Evolutionary conservation across 768 basidiomycete species (phyloP), one percentile per base, ranked within the genome.

Genomic region (Tubosaeta sp.): DNA sequence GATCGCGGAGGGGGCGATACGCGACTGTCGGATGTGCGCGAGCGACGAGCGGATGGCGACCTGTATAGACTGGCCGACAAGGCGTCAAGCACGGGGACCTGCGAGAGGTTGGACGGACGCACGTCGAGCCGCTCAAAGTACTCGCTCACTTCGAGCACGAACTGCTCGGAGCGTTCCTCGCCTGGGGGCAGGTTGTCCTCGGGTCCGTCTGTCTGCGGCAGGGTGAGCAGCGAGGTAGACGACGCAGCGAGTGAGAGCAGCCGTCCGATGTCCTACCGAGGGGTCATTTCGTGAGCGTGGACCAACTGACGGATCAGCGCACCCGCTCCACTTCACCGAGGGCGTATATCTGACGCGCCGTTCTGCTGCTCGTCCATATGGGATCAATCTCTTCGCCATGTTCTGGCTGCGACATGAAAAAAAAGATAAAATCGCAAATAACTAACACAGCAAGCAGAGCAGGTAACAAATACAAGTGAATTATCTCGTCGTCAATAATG

Each of bases 1-100:
- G 61, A 92, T 89, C n/a, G 88, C 84, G n/a, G 88, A 87, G 9
- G 89, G 88, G 38, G 89, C 86, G 63, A 91, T 88, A 58, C 88
- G 83, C 10, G 88, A 86, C 61, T 86, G 82, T 11, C 88, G 78
- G 53, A 92, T 86, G 59, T 91, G 88, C 16, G 89, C 88, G 54
- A 91, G 74, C 4, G 86, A 86, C 13, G 88, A 87, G 35, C 89
- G 84, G 52, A 92, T 79, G 31, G 82, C 79, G 31, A 76, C 76
- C 67, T 92, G 89, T 52, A 91, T 87, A n/a, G 79, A 72, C 89
- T 52, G n/a, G 16, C 35, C 35, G 29, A 29, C 29, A 9, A 29
- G 9, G 5, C 29, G 9, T 29, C 22, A 9, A 29, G 6, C 29
- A 17, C n/a, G n/a, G 16, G 29, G 1, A 4, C n/a, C n/a, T 25